Conservation (phyloP, 208 protist genomes). For the Endotrypanum monterogeii region DNA sequence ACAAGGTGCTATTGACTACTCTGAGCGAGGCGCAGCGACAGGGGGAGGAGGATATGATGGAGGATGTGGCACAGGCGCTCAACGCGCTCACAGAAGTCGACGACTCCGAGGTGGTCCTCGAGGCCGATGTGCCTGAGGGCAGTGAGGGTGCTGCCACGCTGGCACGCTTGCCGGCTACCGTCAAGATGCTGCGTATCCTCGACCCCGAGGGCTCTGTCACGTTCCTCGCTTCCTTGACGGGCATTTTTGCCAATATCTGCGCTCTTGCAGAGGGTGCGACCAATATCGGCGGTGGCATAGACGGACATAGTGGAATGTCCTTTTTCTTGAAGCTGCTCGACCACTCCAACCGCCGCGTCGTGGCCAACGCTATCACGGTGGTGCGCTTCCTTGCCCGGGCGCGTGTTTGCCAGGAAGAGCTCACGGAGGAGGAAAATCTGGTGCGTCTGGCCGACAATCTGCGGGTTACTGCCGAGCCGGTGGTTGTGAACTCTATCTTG, state of each 20-base stretch:
- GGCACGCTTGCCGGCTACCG: slow-evolving; percentile 72
- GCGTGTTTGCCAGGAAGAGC: slow-evolving; percentile 61
- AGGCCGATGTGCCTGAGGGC: slow-evolving; percentile 70
- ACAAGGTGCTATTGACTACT: slow-evolving; percentile 55
- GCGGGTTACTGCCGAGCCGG: slow-evolving; percentile 42
- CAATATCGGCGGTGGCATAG: slow-evolving; percentile 64
- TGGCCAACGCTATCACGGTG: slow-evolving; percentile 60
- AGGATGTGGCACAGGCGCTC: slow-evolving; percentile 68
- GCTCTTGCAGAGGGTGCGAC: slow-evolving; percentile 57
- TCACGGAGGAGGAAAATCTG: slow-evolving; percentile 55
- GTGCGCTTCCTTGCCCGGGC: slow-evolving; percentile 76
- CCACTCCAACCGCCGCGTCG: slow-evolving; percentile 67
- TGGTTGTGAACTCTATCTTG: slow-evolving; percentile 64
- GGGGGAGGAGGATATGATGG: slow-evolving; percentile 72
- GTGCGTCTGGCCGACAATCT: slow-evolving; percentile 63
- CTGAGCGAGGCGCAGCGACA: slow-evolving; percentile 84
- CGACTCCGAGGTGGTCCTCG: slow-evolving; percentile 71
- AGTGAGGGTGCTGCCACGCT: slow-evolving; percentile 69
- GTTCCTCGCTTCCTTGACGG: slow-evolving; percentile 78
- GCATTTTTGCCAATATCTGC: slow-evolving; percentile 84
- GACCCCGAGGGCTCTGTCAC: slow-evolving; percentile 71
- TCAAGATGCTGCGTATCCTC: slow-evolving; percentile 89
- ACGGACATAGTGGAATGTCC: slow-evolving; percentile 77
- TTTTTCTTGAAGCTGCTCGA: slow-evolving; percentile 83
- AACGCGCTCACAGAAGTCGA: slow-evolving; percentile 66